Evolutionary conservation across 768 basidiomycete species (phyloP).

Genomic region (Lactifluus subvellereus): DNA sequence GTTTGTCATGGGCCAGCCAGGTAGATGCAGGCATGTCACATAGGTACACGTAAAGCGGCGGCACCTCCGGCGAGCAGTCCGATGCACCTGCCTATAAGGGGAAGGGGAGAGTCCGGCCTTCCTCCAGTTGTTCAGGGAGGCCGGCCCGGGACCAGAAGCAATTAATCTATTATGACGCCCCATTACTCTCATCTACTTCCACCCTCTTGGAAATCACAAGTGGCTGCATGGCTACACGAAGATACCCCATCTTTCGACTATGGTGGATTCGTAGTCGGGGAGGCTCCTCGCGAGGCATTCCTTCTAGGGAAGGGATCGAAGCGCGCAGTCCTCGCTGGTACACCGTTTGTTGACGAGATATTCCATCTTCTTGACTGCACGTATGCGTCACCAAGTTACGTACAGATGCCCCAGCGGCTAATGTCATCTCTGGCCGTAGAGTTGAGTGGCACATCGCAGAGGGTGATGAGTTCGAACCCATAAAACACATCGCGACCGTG

Average conservation of each 20-base stretch:
- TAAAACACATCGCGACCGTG: slow-evolving; percentile 86
- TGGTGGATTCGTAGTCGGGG: slow-evolving; percentile 93
- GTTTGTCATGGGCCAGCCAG: no score
- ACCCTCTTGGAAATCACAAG: slow-evolving; percentile 82
- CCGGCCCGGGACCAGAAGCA: no score
- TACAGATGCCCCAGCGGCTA: not conserved
- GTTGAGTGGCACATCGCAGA: slow-evolving; percentile 93
- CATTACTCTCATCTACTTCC: slow-evolving; percentile 5
- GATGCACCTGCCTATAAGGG: no score
- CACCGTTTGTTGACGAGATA: slow-evolving; percentile 92
- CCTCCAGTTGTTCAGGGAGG: no score
- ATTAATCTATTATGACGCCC: not conserved
- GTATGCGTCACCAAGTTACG: slow-evolving; percentile 45
- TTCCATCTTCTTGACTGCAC: slow-evolving; percentile 85
- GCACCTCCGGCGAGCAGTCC: no score
- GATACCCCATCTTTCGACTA: slow-evolving; percentile 45
- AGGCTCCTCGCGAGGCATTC: slow-evolving; percentile 77
- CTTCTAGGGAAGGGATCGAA: slow-evolving; percentile 86
- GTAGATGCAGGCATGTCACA: no score
- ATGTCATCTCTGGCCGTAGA: slow-evolving; percentile 36
- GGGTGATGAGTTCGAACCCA: slow-evolving; percentile 72
- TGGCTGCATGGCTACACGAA: slow-evolving; percentile 81
- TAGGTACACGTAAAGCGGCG: no score
- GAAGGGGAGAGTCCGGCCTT: no score
- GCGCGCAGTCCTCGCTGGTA: slow-evolving; percentile 80